Conservation (phyloP, 1,284 basidiomycete species). For the Cryptococcus sp. region DNA sequence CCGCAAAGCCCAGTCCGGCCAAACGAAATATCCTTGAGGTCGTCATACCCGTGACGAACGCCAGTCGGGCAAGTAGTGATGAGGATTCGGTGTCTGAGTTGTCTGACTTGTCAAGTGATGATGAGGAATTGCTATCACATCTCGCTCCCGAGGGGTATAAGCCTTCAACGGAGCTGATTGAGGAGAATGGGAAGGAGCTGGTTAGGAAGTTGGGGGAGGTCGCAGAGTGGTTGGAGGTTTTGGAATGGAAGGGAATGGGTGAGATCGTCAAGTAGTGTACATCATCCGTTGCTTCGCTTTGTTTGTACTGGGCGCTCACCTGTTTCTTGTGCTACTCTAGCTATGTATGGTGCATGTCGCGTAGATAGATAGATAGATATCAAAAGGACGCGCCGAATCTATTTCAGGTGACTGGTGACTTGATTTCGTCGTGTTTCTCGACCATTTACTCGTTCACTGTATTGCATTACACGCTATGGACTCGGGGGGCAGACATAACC, state of each 20-base stretch:
- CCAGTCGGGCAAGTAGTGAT: background rate
- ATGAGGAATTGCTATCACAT: conserved; percentile 16
- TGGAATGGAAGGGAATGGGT: conserved; percentile 36
- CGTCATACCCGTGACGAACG: conserved; percentile 8
- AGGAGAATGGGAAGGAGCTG: conserved; percentile 15
- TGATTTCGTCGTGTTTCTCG: no score
- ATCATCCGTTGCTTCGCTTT: no score
- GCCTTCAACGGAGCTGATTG: conserved; percentile 8
- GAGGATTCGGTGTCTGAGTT: conserved; percentile 2
- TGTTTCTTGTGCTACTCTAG: no score
- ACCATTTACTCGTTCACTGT: no score
- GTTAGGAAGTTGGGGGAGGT: conserved; percentile 17
- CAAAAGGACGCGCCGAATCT: no score
- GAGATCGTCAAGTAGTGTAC: no score
- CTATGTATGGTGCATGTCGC: no score
- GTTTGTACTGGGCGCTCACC: no score
- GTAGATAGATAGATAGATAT: no score
- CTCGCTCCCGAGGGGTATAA: conserved; percentile 20
- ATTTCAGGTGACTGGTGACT: no score
- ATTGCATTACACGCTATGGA: no score
- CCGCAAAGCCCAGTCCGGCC: conserved; percentile 2
- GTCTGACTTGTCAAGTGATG: conserved; percentile 5
- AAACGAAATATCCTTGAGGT: conserved; percentile 10
- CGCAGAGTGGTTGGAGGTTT: conserved; percentile 25
- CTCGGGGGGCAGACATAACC: no score